phyloP scores from a whole-genome alignment of 2,329 filamentous ascomycete species.

The Colletotrichum gloeosporioides region DNA sequence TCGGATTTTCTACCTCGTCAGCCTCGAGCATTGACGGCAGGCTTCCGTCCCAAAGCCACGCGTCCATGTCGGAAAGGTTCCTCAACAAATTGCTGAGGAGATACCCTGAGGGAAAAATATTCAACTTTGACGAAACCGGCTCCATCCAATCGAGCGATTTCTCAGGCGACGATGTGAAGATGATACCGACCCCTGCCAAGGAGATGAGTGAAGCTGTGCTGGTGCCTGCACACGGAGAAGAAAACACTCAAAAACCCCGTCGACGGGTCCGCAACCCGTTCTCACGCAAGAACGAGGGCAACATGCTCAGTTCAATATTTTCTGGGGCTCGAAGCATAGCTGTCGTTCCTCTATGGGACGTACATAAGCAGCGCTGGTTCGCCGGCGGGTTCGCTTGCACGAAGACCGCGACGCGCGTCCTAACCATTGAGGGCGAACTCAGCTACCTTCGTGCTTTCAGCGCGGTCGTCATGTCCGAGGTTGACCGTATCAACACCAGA shows the following conservation, averaged over 20 bases:
- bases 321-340: slow-evolving; percentile 50
- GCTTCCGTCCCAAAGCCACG: slow-evolving; percentile 21
- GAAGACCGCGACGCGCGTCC: slow-evolving; percentile 41
- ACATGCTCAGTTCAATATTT: slow-evolving; percentile 38
- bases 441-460: slow-evolving; percentile 57
- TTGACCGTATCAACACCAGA: slow-evolving; percentile 47
- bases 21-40: slow-evolving; percentile 34
- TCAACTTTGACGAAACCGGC: slow-evolving; percentile 46
- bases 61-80: slow-evolving; percentile 40
- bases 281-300: slow-evolving; percentile 28
- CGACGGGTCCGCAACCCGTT: background rate
- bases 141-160: slow-evolving; percentile 35
- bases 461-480: slow-evolving; percentile 60
- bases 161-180: slow-evolving; percentile 24
- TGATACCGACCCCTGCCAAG: fast-evolving
- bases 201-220: background rate
- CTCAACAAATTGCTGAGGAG: slow-evolving; percentile 44
- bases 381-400: slow-evolving; percentile 57
- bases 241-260: background rate
- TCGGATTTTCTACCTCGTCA: slow-evolving; percentile 43
- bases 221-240: background rate
- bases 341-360: slow-evolving; percentile 54
- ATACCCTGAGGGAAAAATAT: slow-evolving; percentile 52
- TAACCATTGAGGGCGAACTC: slow-evolving; percentile 53
- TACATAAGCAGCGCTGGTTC: slow-evolving; percentile 50